These are phyloP conservation scores for Ceriops decandra DNA, from an alignment of 345 rosid genomes.

Conservation along the genomic window DNA sequence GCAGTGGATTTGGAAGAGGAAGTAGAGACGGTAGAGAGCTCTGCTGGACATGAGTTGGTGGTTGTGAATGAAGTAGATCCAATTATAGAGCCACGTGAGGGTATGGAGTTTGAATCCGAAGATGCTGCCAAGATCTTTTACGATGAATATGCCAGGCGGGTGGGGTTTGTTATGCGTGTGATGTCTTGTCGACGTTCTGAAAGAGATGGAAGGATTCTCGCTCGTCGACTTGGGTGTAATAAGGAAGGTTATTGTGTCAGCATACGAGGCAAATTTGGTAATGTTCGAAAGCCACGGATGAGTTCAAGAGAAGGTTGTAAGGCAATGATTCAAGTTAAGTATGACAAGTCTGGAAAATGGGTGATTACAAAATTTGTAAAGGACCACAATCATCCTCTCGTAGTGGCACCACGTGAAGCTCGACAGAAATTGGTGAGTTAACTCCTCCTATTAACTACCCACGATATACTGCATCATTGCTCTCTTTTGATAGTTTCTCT, in stretches of 20 bases:
- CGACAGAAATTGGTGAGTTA: conserved; percentile 73
- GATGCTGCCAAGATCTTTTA: conserved; percentile 82
- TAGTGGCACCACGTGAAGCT: conserved; percentile 67
- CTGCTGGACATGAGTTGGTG: conserved; percentile 32
- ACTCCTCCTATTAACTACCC: conserved; percentile 3
- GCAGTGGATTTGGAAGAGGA: conserved; percentile 58
- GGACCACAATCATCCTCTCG: conserved; percentile 87
- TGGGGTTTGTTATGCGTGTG: conserved; percentile 92
- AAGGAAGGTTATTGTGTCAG: conserved; percentile 90
- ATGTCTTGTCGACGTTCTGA: conserved; percentile 95
- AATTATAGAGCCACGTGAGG: conserved; percentile 58
- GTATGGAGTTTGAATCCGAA: conserved; percentile 86
- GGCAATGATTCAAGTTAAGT: conserved; percentile 85
- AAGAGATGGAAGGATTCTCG: conserved; percentile 82
- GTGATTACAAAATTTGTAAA: conserved; percentile 71
- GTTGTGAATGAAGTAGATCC: conserved; percentile 29
- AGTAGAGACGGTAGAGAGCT: conserved; percentile 32
- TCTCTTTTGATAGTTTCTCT: neutral
- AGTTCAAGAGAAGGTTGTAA: conserved; percentile 91
- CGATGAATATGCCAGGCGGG: conserved; percentile 68
- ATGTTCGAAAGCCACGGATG: conserved; percentile 63
- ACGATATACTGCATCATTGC: neutral
- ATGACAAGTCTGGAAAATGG: conserved; percentile 73
- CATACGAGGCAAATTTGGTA: conserved; percentile 65
- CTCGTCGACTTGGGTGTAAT: conserved; percentile 87